Conservation (phyloP, 495 filamentous ascomycete genomes). For the Neurospora intermedia region DNA sequence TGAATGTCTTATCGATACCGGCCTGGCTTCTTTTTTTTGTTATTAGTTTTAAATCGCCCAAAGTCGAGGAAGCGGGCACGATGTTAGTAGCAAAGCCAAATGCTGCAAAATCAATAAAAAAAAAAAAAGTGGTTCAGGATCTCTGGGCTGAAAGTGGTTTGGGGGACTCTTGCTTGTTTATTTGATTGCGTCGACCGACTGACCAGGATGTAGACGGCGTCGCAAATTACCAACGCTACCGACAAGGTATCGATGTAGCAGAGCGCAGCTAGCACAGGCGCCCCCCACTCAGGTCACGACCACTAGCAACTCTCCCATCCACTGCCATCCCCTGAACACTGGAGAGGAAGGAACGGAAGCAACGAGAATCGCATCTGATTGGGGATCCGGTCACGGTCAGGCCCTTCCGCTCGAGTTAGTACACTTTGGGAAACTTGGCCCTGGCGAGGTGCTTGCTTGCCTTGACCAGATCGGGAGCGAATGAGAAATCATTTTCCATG, state of each 20-base stretch:
- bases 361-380: background rate
- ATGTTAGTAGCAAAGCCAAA: background rate
- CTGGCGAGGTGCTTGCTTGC: background rate
- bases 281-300: background rate
- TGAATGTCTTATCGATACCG: background rate
- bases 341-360: background rate
- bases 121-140: background rate
- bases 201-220: conserved; percentile 9
- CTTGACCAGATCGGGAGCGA: background rate
- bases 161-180: conserved; percentile 22
- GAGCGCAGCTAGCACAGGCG: background rate
- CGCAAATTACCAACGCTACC: conserved; percentile 27
- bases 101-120: background rate
- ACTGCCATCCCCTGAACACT: conserved; percentile 18
- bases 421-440: background rate
- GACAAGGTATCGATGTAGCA: background rate
- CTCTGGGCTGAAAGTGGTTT: conserved; percentile 12
- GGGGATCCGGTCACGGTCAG: background rate
- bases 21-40: background rate
- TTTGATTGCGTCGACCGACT: conserved; percentile 25
- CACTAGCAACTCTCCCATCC: background rate
- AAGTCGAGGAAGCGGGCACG: background rate
- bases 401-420: background rate
- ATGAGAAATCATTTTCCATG: background rate
- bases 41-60: background rate